phyloP scores from a whole-genome alignment of 2,329 filamentous ascomycete genomes.

The Chalaropsis ovoidea region DNA sequence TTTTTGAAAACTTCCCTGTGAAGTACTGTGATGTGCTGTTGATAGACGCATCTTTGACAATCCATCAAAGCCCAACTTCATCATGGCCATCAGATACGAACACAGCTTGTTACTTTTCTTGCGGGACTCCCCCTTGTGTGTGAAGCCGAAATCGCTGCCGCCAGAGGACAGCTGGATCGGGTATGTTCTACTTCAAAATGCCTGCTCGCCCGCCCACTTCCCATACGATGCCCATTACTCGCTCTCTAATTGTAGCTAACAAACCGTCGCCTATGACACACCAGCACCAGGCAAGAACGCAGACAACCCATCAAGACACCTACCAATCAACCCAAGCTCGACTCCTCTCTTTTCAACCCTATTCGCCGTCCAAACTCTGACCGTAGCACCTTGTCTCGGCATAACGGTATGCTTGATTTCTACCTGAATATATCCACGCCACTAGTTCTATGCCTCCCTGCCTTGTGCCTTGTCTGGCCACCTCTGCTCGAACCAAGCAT shows the following conservation, averaged over 20 bases:
- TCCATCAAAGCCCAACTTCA: conserved; percentile 6
- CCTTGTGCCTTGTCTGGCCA: neutral
- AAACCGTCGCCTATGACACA: neutral
- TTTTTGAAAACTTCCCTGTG: neutral
- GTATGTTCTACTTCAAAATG: conserved; percentile 40
- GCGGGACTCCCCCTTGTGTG: conserved; percentile 70
- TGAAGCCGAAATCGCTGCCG: conserved; percentile 68
- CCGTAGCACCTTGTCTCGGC: conserved; percentile 17
- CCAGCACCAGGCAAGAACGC: conserved; percentile 15
- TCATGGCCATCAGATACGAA: conserved; percentile 50
- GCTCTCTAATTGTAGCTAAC: conserved; percentile 1
- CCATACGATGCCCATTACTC: neutral
- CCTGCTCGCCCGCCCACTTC: neutral
- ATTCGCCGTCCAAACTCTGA: conserved; percentile 16
- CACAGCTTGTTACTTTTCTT: conserved; percentile 65
- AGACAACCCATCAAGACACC: conserved; percentile 23
- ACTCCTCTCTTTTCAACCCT: conserved; percentile 27
- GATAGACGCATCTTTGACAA: neutral
- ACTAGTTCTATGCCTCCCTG: neutral
- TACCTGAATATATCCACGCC: neutral
- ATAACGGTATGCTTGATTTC: conserved; percentile 9
- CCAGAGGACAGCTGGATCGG: conserved; percentile 95
- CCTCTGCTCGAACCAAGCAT: neutral
- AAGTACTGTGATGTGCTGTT: conserved; percentile 3
- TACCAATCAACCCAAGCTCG: conserved; percentile 24